These are phyloP conservation scores for Paramarasmius palmivorus DNA, from an alignment of 1,284 basidiomycete genomes.

Conservation along the genomic window DNA sequence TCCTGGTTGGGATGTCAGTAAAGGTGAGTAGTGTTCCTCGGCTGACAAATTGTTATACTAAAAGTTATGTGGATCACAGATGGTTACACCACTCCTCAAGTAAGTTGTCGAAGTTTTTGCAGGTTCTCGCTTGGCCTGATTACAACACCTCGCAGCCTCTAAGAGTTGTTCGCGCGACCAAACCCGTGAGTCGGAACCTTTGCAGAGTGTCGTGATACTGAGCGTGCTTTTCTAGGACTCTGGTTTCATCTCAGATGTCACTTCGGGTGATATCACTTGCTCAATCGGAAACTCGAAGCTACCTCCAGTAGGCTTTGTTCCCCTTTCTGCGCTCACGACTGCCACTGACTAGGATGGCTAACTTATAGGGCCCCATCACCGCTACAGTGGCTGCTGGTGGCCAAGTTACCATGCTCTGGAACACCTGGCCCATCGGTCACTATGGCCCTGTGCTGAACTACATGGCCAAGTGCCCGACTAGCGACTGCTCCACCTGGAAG, in stretches of 20 bases:
- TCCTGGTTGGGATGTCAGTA: slow-evolving; percentile 21
- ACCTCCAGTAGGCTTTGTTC: slow-evolving; percentile 25
- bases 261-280: slow-evolving; percentile 34
- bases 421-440: slow-evolving; percentile 37
- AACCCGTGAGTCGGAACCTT: slow-evolving; percentile 26
- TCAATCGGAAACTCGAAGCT: slow-evolving; percentile 35
- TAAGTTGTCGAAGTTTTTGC: slow-evolving; percentile 3
- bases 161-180: slow-evolving; percentile 33
- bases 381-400: slow-evolving; percentile 33
- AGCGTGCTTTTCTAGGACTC: slow-evolving; percentile 1
- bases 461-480: slow-evolving; percentile 34
- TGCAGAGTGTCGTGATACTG: no score
- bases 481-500: slow-evolving; percentile 32
- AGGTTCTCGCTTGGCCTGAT: background rate
- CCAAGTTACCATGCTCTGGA: slow-evolving; percentile 33
- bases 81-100: slow-evolving; percentile 32
- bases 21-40: no score
- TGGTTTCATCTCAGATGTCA: slow-evolving; percentile 31
- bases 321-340: background rate
- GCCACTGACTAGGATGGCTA: background rate
- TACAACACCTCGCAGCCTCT: slow-evolving; percentile 21
- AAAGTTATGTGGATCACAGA: no score
- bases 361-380: slow-evolving; percentile 29
- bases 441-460: slow-evolving; percentile 38
- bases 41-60: no score